phyloP scores from a whole-genome alignment of 768 basidiomycete species.

The Trametes cinnabarina region DNA sequence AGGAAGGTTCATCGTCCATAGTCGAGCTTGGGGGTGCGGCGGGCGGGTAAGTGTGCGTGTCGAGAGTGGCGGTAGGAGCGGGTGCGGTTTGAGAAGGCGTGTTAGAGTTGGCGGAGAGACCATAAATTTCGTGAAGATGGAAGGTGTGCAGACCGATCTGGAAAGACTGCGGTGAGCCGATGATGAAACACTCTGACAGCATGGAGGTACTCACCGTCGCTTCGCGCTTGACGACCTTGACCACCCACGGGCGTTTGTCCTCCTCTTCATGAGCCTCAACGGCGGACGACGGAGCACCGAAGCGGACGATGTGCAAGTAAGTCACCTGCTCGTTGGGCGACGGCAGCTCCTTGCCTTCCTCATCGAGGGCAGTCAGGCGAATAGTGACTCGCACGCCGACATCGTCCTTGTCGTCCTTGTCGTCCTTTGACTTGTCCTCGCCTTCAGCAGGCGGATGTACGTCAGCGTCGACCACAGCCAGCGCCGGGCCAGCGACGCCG shows the following conservation, averaged over 20 bases:
- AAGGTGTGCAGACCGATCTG: constrained; percentile 93
- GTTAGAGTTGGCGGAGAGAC: constrained; percentile 54
- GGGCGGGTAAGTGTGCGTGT: constrained; percentile 49
- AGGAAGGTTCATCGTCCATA: constrained; percentile 67
- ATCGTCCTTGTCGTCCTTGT: constrained; percentile 45
- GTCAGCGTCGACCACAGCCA: constrained; percentile 76
- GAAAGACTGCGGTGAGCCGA: not conserved
- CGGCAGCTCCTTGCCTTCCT: constrained; percentile 62
- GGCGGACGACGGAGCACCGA: constrained; percentile 44
- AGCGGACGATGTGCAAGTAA: constrained; percentile 79
- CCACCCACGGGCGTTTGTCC: constrained; percentile 78
- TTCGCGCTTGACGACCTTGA: constrained; percentile 90
- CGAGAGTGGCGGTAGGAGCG: constrained; percentile 33
- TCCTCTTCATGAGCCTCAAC: constrained; percentile 30
- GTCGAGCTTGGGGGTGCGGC: constrained; percentile 28
- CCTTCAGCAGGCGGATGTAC: constrained; percentile 32
- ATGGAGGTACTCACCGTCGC: constrained; percentile 55
- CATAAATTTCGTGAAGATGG: constrained; percentile 94
- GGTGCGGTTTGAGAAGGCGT: constrained; percentile 33
- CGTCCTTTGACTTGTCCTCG: constrained; percentile 39
- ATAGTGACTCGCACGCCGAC: constrained; percentile 77
- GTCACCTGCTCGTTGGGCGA: constrained; percentile 85
- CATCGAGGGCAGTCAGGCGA: constrained; percentile 77
- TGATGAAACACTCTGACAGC: not conserved
- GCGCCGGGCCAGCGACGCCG: constrained; percentile 69